A percentile compares a stretch with the other conserved stretches of the same genome.
phyloP scores from a whole-genome alignment of 305 asterid genomes.

The Solanum chacoense region DNA sequence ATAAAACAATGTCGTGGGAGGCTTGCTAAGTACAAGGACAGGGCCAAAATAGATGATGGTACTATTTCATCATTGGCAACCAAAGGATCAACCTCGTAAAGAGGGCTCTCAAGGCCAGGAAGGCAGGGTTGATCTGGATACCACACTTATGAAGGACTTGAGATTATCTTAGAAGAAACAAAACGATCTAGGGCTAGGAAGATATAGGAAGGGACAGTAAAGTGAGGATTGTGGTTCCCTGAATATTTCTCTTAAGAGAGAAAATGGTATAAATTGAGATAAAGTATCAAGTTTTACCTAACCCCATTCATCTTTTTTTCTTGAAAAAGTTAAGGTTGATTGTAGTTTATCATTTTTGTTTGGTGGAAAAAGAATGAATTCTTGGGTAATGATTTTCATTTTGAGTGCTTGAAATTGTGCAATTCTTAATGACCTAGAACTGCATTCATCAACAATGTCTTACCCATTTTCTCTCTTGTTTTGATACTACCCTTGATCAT shows the following conservation, averaged over 20 bases:
- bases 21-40: neutral
- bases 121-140: neutral
- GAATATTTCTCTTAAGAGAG: neutral
- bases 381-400: no score
- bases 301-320: no score
- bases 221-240: neutral
- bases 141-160: neutral
- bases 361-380: neutral
- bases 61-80: neutral
- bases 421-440: no score
- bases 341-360: neutral
- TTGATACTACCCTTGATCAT: no score
- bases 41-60: neutral
- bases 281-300: neutral
- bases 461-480: neutral
- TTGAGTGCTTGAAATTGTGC: no score
- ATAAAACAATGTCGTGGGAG: conserved; percentile 7
- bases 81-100: neutral
- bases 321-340: neutral
- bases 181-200: neutral
- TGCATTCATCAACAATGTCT: no score
- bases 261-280: neutral
- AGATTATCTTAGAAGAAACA: neutral
- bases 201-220: neutral
- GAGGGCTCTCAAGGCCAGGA: neutral